Base-by-base conservation (phyloP, 164 flowering plant genomes). In the Berberis vulgaris region DNA sequence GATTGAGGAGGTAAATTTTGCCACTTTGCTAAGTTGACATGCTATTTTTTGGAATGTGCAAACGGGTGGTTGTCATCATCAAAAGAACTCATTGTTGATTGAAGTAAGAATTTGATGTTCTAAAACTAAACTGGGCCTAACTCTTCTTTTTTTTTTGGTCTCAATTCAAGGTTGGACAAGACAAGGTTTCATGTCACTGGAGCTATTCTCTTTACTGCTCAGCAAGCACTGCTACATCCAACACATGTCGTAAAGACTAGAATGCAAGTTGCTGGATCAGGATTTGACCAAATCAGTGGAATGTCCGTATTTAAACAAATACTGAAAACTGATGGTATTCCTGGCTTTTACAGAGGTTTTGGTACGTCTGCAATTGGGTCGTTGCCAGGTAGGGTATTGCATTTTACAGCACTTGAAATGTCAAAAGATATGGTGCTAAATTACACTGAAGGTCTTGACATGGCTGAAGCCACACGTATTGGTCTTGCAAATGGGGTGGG, bases 401-500 rank as follows among this genome's bases (percentile, higher is more conserved):
- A 72, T 57, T 74, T 86, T 65, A 82, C 92, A 64, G 79, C 96
- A 6, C 82, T 89, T 40, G 94, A 91, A 74, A 73, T 83, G 45
- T 85, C 96, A 3, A 86, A 91, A 70, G 84, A 82, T 57, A 67
- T 78, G 74, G 75, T 76, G 73, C 67, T 89, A 39, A 84, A 83
- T 54, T 81, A 75, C 57, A 77, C 79, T 9, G 72, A 84, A 62
- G 69, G 65, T 38, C 56, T 82, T 4, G 69, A 79, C 52, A 81
- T 89, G 81, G 74, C 86, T 11, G 87, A 83, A 68, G 81, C 94
- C 61, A 83, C 94, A 5, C 82, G 88, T 12, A 61, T 83, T 62
- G 97, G 83, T 45, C 41, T 87, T 61, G 88, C 86, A 41, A 87
- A 84, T 79, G 94, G 81, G 26, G 82, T 83, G 66, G 97, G 86